Evolutionary conservation across 345 rosid species (phyloP), one percentile per base, ranked within the genome.

Genomic region (Eucalyptus rudis): DNA sequence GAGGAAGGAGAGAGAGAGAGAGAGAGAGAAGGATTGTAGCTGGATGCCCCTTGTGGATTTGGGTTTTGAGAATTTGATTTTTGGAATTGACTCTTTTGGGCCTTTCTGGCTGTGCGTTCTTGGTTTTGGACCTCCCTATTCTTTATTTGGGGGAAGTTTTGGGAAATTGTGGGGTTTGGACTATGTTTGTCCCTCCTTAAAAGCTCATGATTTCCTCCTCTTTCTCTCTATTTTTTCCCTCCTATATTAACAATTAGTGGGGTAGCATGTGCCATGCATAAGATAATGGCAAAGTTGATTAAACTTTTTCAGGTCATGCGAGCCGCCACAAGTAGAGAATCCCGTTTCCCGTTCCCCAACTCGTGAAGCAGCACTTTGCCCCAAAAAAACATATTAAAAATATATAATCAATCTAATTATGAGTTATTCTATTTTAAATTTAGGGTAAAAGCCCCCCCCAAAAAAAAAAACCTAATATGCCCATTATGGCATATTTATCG

Each of bases 41-140:
- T 1, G 0, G 27, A 40, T 76, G 29, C 16, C 14, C 87, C 87
- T 49, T 43, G 87, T 84, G 80, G 62, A 27, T 27, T n/a, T 44
- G 51, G 31, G 27, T 49, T 44, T 44, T 17, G 49, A 5, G 76
- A 45, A 50, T 16, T 79, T 15, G 89, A 27, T 9, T 49, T 91
- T 86, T 89, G 59, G 90, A 90, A 92, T 89, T 92, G 89, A 90
- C 93, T 56, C 87, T 90, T 92, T 91, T 88, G 89, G 89, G 88
- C 94, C 71, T 33, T 40, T n/a, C 64, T 79, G 64, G 80, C 86
- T 17, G 33, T 16, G 31, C 4, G 7, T 29, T 87, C 36, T 12
- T 17, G n/a, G 52, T 7, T 76, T 40, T 76, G 84, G 84, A 76
- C 76, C 76, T 24, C 66, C n/a, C 6, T 20, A 12, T 56, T 86